Evolutionary conservation across 306 rosid genomes (phyloP).

Genomic region (Cicer pinnatifidum): DNA sequence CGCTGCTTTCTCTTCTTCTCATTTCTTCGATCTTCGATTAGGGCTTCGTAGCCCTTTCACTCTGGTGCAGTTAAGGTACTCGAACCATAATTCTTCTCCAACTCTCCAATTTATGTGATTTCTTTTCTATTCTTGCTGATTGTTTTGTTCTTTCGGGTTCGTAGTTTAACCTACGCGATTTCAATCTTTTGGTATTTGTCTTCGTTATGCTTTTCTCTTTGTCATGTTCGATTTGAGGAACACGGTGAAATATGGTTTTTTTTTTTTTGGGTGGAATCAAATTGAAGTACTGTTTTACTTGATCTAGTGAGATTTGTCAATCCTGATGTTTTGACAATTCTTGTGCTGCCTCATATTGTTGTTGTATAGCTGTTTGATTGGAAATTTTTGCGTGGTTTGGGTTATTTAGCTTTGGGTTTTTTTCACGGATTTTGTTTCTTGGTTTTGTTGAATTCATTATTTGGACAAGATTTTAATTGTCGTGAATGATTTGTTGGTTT

Average conservation of each 20-base stretch:
- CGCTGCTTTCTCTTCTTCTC: neutral
- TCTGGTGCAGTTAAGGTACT: constrained; percentile 43
- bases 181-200: neutral
- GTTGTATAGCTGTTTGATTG: neutral
- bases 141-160: neutral
- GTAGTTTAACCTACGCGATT: neutral
- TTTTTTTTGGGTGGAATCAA: neutral
- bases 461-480: neutral
- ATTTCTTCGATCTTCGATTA: constrained; percentile 28
- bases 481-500: neutral
- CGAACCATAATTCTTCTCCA: constrained; percentile 10
- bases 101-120: neutral
- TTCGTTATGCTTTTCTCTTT: neutral
- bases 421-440: neutral
- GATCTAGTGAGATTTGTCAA: neutral
- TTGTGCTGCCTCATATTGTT: neutral
- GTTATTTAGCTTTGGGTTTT: neutral
- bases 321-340: neutral
- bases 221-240: neutral
- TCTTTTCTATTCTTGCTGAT: neutral
- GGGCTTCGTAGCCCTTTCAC: constrained; percentile 58
- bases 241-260: neutral
- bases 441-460: neutral
- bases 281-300: neutral
- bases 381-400: neutral